Evolutionary conservation across 352 stramenopile genomes (phyloP).

Genomic region (Pythium guiyangense): DNA sequence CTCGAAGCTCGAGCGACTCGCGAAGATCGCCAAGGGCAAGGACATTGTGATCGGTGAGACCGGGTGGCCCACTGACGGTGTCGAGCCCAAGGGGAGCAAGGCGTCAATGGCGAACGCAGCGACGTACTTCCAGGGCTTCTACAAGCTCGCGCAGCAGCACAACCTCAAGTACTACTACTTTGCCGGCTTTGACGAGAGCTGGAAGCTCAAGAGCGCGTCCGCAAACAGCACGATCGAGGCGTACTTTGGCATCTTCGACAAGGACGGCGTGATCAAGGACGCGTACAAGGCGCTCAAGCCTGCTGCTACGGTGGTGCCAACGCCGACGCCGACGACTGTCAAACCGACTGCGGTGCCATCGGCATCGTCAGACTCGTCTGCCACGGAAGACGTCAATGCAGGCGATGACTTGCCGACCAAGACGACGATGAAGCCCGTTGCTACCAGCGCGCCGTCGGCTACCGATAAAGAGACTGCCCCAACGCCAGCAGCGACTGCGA

Average conservation of each 20-base stretch:
- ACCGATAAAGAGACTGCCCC: background rate
- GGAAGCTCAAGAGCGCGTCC: conserved; percentile 42
- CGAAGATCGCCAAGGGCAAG: conserved; percentile 24
- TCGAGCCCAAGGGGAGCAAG: conserved; percentile 24
- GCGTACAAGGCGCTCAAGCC: conserved; percentile 23
- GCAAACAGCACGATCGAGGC: conserved; percentile 58
- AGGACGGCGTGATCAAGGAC: conserved; percentile 42
- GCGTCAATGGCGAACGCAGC: conserved; percentile 41
- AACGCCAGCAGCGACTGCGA: background rate
- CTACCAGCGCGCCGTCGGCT: background rate
- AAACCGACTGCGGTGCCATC: background rate
- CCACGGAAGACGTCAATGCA: background rate
- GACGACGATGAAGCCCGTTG: background rate
- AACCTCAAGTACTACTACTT: conserved; percentile 67
- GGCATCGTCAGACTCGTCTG: background rate
- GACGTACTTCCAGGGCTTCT: conserved; percentile 54
- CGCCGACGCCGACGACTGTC: background rate
- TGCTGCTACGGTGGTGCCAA: background rate
- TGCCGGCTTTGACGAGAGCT: conserved; percentile 56
- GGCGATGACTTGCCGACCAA: background rate
- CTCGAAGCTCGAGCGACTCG: conserved; percentile 30
- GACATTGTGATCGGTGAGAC: conserved; percentile 64
- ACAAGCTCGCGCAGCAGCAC: conserved; percentile 30
- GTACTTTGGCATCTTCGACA: conserved; percentile 63
- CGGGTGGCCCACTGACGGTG: conserved; percentile 49